Conservation (phyloP, 139 green algal species). For the Chlamydomonas urium region DNA sequence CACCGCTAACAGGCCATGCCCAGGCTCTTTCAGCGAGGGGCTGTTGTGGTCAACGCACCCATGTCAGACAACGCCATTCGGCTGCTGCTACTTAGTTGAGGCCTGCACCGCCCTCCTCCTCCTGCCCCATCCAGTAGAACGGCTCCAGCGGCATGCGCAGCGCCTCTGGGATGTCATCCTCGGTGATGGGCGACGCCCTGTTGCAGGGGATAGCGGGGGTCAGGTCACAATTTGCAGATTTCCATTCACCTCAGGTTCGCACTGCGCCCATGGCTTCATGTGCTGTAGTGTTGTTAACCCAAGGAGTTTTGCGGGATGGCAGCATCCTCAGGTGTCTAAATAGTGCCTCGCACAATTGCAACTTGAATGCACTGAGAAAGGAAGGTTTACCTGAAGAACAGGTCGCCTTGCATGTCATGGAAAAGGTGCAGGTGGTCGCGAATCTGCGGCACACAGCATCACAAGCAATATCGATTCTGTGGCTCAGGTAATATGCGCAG, state of each 20-base stretch:
- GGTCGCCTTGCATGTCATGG: conserved; percentile 8
- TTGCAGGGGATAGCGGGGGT: not conserved
- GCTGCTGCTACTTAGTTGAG: not conserved
- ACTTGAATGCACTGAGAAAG: not conserved
- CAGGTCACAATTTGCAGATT: not conserved
- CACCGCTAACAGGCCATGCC: too few species aligned
- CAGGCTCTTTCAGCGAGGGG: too few species aligned
- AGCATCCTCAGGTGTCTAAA: too few species aligned
- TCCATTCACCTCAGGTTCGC: not conserved
- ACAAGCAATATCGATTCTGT: too few species aligned
- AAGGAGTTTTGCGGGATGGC: too few species aligned
- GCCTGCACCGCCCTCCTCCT: not conserved
- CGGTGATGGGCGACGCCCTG: not conserved
- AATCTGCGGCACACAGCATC: too few species aligned
- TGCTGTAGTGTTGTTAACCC: too few species aligned
- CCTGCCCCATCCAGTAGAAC: conserved; percentile 1
- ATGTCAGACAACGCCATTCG: too few species aligned
- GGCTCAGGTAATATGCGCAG: too few species aligned
- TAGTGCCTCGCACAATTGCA: too few species aligned
- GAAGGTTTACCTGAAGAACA: not conserved
- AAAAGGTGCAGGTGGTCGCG: conserved; percentile 2
- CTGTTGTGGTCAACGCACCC: too few species aligned
- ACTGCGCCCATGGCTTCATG: not conserved
- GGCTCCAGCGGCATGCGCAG: conserved; percentile 11
- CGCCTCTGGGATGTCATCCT: not conserved